Base-by-base conservation (phyloP, 441 rosid genomes). In the Jatropha multifida region DNA sequence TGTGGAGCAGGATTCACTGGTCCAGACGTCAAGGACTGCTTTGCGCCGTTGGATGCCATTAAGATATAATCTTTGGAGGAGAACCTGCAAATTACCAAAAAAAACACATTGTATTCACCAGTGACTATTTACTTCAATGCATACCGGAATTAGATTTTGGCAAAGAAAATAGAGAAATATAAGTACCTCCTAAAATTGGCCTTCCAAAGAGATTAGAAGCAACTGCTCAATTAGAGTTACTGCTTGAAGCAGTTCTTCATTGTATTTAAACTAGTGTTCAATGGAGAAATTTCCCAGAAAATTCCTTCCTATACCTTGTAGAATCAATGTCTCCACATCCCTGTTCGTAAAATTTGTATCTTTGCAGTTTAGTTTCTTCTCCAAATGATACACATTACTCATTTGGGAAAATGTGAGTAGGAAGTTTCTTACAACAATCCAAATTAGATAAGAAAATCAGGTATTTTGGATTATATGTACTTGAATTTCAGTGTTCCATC, bases 41-140 rank as follows among this genome's bases (percentile, higher is more conserved):
- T 82, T 75, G 81, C 76, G 44, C 81, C 80, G 72, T 74, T 81
- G 61, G 67, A 61, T 7, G 84, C 89, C 94, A 92, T 90, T 71
- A 23, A 55, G 58, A 46, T 52, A 14, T 42, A 20, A 17, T 72
- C 40, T 15, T 63, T 61, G 41, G 18, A 11, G 13, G n/a, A 9
- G 23, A 4, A 68, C 74, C 85, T 84, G 80, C 68, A 69, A 51
- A 73, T 51, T 37, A 58, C 42, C 42, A 44, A 52, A 48, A 13
- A 23, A 52, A 40, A 15, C 11, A 62, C 18, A 17, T 11, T 23
- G 67, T 66, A 69, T 3, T 20, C 52, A 41, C 48, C 20, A 20
- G 27, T 15, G 10, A 56, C 61, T 32, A 32, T 32, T 17, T 56
- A 8, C 32, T 27, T 61, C 15, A 27, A 13, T 26, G 65, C 54